phyloP scores from a whole-genome alignment of 345 rosid species.

The Bruguiera gymnorhiza region DNA sequence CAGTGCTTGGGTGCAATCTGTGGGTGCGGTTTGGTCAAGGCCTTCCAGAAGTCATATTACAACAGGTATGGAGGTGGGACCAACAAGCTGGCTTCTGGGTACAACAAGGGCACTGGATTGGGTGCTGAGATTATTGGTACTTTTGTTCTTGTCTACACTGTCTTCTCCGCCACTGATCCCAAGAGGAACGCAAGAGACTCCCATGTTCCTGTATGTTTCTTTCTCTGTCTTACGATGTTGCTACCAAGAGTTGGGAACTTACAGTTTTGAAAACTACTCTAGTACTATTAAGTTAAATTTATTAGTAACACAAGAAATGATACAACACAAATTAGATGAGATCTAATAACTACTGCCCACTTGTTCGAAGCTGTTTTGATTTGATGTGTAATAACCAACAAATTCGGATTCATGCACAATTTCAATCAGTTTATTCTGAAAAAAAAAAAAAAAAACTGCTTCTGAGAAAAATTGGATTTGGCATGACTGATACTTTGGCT shows the following conservation, averaged over 20 bases:
- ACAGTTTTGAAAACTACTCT: no score
- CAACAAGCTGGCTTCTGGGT: constrained; percentile 41
- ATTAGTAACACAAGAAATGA: no score
- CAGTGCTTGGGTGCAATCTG: constrained; percentile 64
- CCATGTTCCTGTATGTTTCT: constrained; percentile 62
- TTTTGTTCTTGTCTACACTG: constrained; percentile 75
- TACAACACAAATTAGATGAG: no score
- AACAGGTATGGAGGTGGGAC: constrained; percentile 57
- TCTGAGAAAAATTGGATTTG: no score
- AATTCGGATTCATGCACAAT: no score
- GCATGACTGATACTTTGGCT: not conserved
- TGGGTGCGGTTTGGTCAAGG: constrained; percentile 52
- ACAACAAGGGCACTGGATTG: constrained; percentile 58
- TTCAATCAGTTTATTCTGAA: no score
- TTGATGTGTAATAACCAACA: no score
- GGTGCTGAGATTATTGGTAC: constrained; percentile 81
- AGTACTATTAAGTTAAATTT: no score
- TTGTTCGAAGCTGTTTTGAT: no score
- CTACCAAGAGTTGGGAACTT: not conserved
- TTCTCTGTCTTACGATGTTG: not conserved
- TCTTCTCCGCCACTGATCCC: constrained; percentile 78
- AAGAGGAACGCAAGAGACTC: constrained; percentile 75
- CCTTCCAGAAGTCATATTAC: constrained; percentile 59
- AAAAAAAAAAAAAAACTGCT: no score
- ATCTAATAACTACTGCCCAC: no score